These are phyloP conservation scores for Ichthyophthirius multifiliis DNA, from an alignment of 169 alveolate genomes.

Conservation along the genomic window DNA sequence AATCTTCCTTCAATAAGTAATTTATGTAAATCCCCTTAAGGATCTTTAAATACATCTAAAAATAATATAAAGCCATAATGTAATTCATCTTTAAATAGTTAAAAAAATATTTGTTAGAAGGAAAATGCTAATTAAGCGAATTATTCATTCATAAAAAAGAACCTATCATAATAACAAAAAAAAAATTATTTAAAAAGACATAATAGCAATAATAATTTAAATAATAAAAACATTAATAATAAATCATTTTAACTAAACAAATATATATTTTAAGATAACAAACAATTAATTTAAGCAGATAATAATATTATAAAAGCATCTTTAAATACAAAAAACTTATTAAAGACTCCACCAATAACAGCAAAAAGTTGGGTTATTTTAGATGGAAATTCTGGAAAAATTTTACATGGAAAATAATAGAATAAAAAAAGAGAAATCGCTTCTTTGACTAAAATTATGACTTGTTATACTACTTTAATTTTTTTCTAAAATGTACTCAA, in stretches of 20 bases:
- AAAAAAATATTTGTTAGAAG: no score
- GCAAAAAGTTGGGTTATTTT: constrained; percentile 57
- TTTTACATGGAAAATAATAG: constrained; percentile 54
- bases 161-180: no score
- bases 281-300: no score
- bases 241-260: no score
- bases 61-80: neutral
- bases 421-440: constrained; percentile 71
- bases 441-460: constrained; percentile 75
- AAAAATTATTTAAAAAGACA: neutral
- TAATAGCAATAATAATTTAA: neutral
- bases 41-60: neutral
- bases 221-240: no score
- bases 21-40: neutral
- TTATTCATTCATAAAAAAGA: no score
- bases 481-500: constrained; percentile 43
- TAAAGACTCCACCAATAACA: constrained; percentile 54
- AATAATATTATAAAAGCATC: neutral
- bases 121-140: no score
- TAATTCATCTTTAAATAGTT: no score
- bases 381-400: constrained; percentile 51
- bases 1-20: neutral
- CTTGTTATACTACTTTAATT: constrained; percentile 48
- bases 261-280: neutral
- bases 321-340: neutral